Evolutionary conservation across 805 yeast genomes (phyloP).

Genomic region (Candida nanaspora): DNA sequence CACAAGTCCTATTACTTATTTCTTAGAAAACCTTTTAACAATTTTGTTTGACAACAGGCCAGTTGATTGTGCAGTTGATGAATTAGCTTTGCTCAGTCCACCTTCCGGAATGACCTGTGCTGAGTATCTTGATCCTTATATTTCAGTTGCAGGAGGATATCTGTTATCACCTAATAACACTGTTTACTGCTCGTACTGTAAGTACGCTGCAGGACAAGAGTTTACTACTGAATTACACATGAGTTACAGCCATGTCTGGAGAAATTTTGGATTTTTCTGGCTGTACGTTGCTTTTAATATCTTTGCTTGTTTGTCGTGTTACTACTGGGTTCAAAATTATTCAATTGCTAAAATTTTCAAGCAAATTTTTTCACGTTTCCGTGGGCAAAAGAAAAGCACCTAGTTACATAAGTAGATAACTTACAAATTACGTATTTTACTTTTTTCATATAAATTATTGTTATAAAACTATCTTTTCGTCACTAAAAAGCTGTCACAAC

Average conservation of each 20-base stretch:
- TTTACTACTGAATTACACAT: conserved; percentile 11
- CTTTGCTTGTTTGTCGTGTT: neutral
- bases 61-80: conserved; percentile 30
- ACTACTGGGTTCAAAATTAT: neutral
- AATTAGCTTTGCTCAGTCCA: conserved; percentile 31
- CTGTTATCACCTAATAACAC: conserved; percentile 24
- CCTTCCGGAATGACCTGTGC: conserved; percentile 45
- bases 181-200: conserved; percentile 15
- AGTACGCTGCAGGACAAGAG: conserved; percentile 14
- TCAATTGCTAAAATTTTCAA: neutral
- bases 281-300: conserved; percentile 1
- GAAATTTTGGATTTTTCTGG: conserved; percentile 22
- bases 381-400: neutral
- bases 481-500: neutral
- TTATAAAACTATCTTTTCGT: too few species aligned
- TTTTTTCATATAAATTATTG: too few species aligned
- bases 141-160: conserved; percentile 38
- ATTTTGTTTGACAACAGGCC: conserved; percentile 31
- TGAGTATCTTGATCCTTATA: conserved; percentile 29
- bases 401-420: too few species aligned
- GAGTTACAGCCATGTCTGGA: conserved; percentile 14
- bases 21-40: conserved; percentile 34
- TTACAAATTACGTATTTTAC: too few species aligned
- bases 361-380: neutral
- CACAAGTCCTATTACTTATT: conserved; percentile 41